Conservation (phyloP, 176 grass and related monocot species). For the Dactylis glomerata region DNA sequence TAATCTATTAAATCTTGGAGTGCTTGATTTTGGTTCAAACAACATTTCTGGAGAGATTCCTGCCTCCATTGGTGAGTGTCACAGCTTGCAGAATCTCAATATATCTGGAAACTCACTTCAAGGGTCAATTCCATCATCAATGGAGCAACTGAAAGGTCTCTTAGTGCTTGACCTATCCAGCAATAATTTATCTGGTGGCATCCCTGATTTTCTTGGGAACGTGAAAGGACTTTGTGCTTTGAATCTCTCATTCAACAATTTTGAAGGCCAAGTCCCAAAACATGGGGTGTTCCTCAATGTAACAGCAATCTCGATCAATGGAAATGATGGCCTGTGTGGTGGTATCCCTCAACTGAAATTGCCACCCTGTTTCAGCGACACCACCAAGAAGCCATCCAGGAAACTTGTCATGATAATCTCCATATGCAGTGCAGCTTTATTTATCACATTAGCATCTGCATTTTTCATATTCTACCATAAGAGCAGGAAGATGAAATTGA, state of each 20-base stretch:
- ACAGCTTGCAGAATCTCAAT: slow-evolving; percentile 33
- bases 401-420: background rate
- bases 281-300: slow-evolving; percentile 37
- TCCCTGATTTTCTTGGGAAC: slow-evolving; percentile 34
- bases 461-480: background rate
- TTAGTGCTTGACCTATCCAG: slow-evolving; percentile 28
- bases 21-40: background rate
- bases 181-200: slow-evolving; percentile 39
- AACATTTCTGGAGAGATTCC: slow-evolving; percentile 11
- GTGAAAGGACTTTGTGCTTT: background rate
- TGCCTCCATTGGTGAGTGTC: slow-evolving; percentile 6
- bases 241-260: slow-evolving; percentile 57
- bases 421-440: background rate
- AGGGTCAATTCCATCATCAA: slow-evolving; percentile 38
- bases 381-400: background rate
- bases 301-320: background rate
- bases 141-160: slow-evolving; percentile 31
- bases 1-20: slow-evolving; percentile 11
- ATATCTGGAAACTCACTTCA: slow-evolving; percentile 31
- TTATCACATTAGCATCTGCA: background rate
- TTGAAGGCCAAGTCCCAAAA: slow-evolving; percentile 40
- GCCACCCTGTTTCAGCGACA: background rate
- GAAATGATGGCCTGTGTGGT: slow-evolving; percentile 44
- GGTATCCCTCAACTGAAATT: slow-evolving; percentile 25
- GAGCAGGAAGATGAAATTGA: background rate